Base-by-base conservation (phyloP, 2,329 filamentous ascomycete species). In the Zelopaecilomyces penicillatus region DNA sequence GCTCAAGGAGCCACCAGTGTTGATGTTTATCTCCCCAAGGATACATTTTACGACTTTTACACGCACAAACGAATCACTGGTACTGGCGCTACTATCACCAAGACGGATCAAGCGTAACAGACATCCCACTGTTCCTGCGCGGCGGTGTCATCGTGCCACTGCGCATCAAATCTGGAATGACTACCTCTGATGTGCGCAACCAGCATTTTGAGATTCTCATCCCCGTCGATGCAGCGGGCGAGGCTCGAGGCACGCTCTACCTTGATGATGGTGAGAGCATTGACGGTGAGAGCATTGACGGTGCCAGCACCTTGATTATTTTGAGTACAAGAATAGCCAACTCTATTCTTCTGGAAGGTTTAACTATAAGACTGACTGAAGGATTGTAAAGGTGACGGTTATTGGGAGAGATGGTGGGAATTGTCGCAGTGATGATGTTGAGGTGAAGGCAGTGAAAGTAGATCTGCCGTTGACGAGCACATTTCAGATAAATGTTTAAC, bases 241-340 rank as follows among this genome's bases (percentile, higher is more conserved):
- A 65, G 8, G 86, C 86, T 0, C 60, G 56, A 1, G 86, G 86
- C 0, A 66, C 67, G 30, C 66, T 91, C 47, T 90, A 89, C 58
- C 65, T 90, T 6, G 86, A 91, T 53, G 86, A 91, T 50, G 86
- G 86, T 7, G 77, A 80, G 49, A 80, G 73, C 28, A 54, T 90
- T 41, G 66, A 76, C 5, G 64, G 8, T 7, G 60, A 80, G 49
- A 80, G 73, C 28, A 54, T 90, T 41, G 66, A 76, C 5, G 64
- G 8, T 7, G 60, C 54, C 5, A 76, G 69, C n/a, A 78, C 73
- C 5, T 65, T 54, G 44, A 70, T 89, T 42, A 61, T 9, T 85
- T 90, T 53, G 54, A 58, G 6, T 90, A 78, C 57, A 64, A 70
- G 38, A 58, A 70, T 3, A 74, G 75, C 31, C 63, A 65, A 45